These are phyloP conservation scores for Carex littledalei DNA, from an alignment of 176 grass and related monocot genomes.

Conservation along the genomic window DNA sequence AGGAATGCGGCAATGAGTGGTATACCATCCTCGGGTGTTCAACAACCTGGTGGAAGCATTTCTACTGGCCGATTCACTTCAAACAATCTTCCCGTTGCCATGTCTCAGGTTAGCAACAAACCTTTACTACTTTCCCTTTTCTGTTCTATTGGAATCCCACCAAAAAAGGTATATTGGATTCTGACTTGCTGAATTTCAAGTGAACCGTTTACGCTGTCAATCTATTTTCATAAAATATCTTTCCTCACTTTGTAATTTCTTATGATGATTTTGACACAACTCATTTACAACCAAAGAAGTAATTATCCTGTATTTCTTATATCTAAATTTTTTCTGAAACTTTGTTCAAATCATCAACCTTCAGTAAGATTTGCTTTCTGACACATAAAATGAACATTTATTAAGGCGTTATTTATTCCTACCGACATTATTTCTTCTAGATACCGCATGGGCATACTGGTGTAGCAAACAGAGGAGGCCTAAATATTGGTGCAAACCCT, in stretches of 20 bases:
- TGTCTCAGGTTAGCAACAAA: conserved; percentile 66
- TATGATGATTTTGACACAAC: background rate
- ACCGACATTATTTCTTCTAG: conserved; percentile 33
- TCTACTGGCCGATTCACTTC: conserved; percentile 72
- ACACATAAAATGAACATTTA: conserved; percentile 17
- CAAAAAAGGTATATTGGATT: background rate
- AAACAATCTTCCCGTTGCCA: conserved; percentile 74
- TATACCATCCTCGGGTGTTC: conserved; percentile 75
- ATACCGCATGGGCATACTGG: conserved; percentile 85
- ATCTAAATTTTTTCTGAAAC: background rate
- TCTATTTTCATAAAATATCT: background rate
- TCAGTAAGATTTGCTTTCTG: conserved; percentile 8
- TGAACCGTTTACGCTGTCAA: conserved; percentile 5
- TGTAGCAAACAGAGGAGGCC: conserved; percentile 55
- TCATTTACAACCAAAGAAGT: background rate
- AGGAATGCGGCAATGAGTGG: conserved; percentile 76
- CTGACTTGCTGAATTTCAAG: background rate
- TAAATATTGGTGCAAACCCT: conserved; percentile 68
- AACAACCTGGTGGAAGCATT: conserved; percentile 78
- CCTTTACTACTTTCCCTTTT: conserved; percentile 3
- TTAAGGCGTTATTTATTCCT: conserved; percentile 15
- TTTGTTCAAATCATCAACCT: background rate
- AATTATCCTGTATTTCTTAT: background rate
- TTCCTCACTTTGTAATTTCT: background rate
- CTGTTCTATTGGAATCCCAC: background rate